Base-by-base conservation (phyloP, 108 stramenopile genomes). In the Stephanodiscus triporus region DNA sequence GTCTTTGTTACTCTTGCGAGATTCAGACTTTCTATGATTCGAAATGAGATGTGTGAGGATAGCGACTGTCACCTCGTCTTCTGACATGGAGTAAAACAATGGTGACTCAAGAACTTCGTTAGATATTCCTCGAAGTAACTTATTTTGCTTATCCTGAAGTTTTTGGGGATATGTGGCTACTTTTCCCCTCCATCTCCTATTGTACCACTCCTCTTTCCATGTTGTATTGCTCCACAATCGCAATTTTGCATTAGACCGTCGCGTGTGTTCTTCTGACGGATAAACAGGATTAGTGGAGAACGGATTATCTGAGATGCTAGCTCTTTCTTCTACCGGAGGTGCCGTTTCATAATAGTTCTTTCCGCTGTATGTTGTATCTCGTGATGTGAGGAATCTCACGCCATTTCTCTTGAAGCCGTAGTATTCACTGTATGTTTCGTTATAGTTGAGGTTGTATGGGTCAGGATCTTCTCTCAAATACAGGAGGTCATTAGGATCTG, bases 121-220 rank as follows among this genome's bases (percentile, higher is more conserved):
- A 49, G 76, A 78, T 45, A 78, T 73, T n/a, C 73, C 59, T 20
- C 76, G 62, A 30, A 75, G 24, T 24, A 75, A 61, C 36, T 68
- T 73, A 40, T 76, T 57, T 32, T 64, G 27, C 65, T 53, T 50
- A 60, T 76, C 49, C 66, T 63, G 56, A 13, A 63, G 70, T 38
- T 67, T 81, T 48, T 69, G 50, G 36, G 22, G 37, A 6, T 45
- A 49, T 50, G 68, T 51, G 32, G 70, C 36, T 9, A 51, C 42
- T 48, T 71, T 42, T 13, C 84, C 73, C 58, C 83, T 87, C 93
- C 93, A 94, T 55, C 93, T 79, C 32, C 66, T 71, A 42, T 86
- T 71, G 66, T 90, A 91, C 93, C 93, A 94, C 37, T 63, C 38
- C 62, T 80, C 67, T 70, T 79, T 85, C 82, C 85, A 94, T 13